These are phyloP conservation scores for Trichoderma aggressivum DNA, from an alignment of 2,329 filamentous ascomycete genomes.

Conservation along the genomic window DNA sequence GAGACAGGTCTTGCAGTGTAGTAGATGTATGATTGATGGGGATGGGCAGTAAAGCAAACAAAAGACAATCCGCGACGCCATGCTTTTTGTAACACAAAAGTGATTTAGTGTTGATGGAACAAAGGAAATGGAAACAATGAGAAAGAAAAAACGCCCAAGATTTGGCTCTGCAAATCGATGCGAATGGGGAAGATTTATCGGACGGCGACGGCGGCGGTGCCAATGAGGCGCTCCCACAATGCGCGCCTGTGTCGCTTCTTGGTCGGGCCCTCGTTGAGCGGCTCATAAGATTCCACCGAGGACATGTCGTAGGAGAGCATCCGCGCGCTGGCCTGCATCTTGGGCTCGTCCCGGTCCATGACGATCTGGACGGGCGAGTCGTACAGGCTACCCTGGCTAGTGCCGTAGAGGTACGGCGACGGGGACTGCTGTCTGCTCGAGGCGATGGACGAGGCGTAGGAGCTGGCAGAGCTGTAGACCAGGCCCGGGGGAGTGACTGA, in stretches of 20 bases:
- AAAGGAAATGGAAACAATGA: background rate
- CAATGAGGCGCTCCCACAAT: conserved; percentile 54
- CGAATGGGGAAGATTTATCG: conserved; percentile 28
- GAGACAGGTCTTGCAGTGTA: background rate
- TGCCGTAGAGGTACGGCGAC: conserved; percentile 42
- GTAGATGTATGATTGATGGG: background rate
- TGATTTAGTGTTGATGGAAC: background rate
- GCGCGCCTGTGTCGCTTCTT: conserved; percentile 52
- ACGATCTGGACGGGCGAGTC: conserved; percentile 49
- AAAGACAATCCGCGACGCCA: conserved; percentile 13
- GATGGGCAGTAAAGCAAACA: background rate
- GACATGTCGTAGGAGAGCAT: conserved; percentile 56
- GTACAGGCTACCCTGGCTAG: conserved; percentile 42
- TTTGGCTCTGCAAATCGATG: background rate
- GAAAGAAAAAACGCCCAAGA: background rate
- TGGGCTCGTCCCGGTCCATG: conserved; percentile 39
- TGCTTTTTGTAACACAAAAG: conserved; percentile 12
- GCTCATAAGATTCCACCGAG: conserved; percentile 46
- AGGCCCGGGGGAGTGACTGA: conserved; percentile 47
- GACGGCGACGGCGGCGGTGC: conserved; percentile 38
- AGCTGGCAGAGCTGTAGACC: conserved; percentile 48
- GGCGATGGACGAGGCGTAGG: conserved; percentile 47
- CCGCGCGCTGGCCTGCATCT: conserved; percentile 31
- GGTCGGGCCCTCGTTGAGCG: conserved; percentile 44
- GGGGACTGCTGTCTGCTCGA: conserved; percentile 47